Base-by-base conservation (phyloP, 108 stramenopile genomes). In the Craspedostauros australis region DNA sequence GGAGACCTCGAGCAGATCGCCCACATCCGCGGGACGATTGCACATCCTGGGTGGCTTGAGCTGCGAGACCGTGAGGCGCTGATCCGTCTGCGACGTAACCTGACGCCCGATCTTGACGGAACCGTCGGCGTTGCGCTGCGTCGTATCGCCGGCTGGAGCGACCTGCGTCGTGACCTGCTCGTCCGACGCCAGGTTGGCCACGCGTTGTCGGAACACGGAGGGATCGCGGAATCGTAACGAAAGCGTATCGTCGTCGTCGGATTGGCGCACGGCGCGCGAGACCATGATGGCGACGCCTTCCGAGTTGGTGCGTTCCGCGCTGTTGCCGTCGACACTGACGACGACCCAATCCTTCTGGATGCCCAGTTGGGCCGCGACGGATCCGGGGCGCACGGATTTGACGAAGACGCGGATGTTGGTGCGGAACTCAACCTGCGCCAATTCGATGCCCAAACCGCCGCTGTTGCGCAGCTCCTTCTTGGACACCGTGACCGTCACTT, bases 1-100 rank as follows among this genome's bases (percentile, higher is more conserved):
- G 12, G 70, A 73, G 26, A 91, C 86, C 57, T 91, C 89, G 28
- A 91, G 53, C 26, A 91, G 62, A 57, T 91, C 89, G 54, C 85
- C 85, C 7, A 55, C 68, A 11, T 68, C 57, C 11, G 89, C 80
- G 7, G 80, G 76, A 7, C 82, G 52, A 9, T 49, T 66, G 43
- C 89, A 91, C 51, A 82, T 37, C 60, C 76, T 87, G 7, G 88
- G 88, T 14, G 89, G 71, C 23, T 85, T 51, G 24, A 91, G 58
- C 48, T 87, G 85, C 16, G 75, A 56, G 3, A 91, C 71, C 20
- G 79, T 75, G 1, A 86, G 36, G n/a, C 68, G 50, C 60, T 91
- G 89, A 61, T 91, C 81, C 8, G 54, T 51, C 66, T 86, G 82
- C 26, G 47, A 47, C 3, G 80, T 79, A 2, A 62, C 64, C 21